These are phyloP conservation scores for Paramyrothecium sp. DNA, from an alignment of 2,329 filamentous ascomycete species.

Conservation along the genomic window DNA sequence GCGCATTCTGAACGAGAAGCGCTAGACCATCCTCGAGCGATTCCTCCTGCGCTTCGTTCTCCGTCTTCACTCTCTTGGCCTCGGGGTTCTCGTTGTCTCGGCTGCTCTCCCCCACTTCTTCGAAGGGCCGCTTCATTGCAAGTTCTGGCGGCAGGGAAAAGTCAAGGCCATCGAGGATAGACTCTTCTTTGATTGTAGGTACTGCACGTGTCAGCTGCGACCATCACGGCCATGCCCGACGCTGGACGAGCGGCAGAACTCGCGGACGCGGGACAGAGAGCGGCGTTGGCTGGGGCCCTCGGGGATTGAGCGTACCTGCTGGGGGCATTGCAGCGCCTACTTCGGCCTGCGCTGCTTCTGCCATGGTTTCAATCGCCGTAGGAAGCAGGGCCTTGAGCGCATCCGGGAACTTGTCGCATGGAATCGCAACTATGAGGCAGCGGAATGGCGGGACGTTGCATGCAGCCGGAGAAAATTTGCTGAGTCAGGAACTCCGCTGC, in stretches of 20 bases:
- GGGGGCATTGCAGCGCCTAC: slow-evolving; percentile 30
- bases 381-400: slow-evolving; percentile 17
- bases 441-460: slow-evolving; percentile 15
- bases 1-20: slow-evolving; percentile 37
- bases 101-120: slow-evolving; percentile 22
- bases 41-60: slow-evolving; percentile 19
- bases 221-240: slow-evolving; percentile 6
- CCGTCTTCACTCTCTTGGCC: slow-evolving; percentile 33
- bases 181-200: slow-evolving; percentile 38
- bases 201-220: slow-evolving; percentile 20
- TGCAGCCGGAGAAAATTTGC: slow-evolving; percentile 38
- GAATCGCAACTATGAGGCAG: slow-evolving; percentile 10
- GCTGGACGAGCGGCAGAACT: slow-evolving; percentile 8
- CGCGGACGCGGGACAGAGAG: too few species aligned
- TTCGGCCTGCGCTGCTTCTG: slow-evolving; percentile 37
- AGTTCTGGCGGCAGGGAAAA: slow-evolving; percentile 32
- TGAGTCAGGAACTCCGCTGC: slow-evolving; percentile 35
- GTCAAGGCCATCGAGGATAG: slow-evolving; percentile 31
- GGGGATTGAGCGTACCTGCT: slow-evolving; percentile 27
- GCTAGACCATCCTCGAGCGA: slow-evolving; percentile 34
- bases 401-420: slow-evolving; percentile 16
- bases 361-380: slow-evolving; percentile 35
- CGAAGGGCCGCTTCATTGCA: slow-evolving; percentile 35
- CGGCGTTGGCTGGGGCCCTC: slow-evolving; percentile 8
- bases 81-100: slow-evolving; percentile 21